Conservation (phyloP, 352 stramenopile genomes). For the Pythium guiyangense region DNA sequence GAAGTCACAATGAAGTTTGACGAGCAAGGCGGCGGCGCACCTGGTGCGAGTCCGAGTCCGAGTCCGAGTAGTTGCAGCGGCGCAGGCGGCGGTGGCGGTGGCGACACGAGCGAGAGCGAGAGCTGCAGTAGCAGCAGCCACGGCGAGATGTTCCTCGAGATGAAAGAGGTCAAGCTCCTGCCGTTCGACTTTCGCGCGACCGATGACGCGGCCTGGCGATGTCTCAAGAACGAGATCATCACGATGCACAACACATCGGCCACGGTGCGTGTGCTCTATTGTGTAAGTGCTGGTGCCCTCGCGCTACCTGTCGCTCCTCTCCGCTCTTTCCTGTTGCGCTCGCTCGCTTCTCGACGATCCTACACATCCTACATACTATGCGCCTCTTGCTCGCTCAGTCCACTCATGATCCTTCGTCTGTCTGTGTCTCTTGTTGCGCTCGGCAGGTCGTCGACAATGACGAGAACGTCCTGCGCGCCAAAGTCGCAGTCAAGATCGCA, state of each 20-base stretch:
- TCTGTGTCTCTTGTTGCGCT: neutral
- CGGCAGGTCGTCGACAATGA: conserved; percentile 9
- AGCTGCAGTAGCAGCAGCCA: neutral
- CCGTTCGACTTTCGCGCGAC: conserved; percentile 37
- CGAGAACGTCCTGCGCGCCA: conserved; percentile 11
- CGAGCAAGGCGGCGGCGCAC: neutral
- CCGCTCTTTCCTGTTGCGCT: neutral
- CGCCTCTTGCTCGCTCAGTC: too few relatives aligned
- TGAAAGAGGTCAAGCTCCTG: conserved; percentile 50
- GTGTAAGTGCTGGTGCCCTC: neutral
- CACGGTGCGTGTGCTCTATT: conserved; percentile 6
- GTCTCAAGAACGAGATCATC: conserved; percentile 18
- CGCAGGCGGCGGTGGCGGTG: neutral
- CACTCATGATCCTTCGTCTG: neutral
- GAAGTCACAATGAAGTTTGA: conserved; percentile 13
- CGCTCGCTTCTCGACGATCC: too few relatives aligned
- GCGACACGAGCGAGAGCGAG: neutral
- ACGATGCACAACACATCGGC: conserved; percentile 14
- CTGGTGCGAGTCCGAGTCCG: too few relatives aligned
- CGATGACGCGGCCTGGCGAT: conserved; percentile 32
- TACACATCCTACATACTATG: neutral
- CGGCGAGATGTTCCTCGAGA: conserved; percentile 23
- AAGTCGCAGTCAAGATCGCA: conserved; percentile 12
- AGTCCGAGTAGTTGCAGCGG: neutral
- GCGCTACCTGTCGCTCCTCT: neutral